These are phyloP conservation scores for Heliamphora pulchella DNA, from an alignment of 179 eudicot species.

Conservation along the genomic window DNA sequence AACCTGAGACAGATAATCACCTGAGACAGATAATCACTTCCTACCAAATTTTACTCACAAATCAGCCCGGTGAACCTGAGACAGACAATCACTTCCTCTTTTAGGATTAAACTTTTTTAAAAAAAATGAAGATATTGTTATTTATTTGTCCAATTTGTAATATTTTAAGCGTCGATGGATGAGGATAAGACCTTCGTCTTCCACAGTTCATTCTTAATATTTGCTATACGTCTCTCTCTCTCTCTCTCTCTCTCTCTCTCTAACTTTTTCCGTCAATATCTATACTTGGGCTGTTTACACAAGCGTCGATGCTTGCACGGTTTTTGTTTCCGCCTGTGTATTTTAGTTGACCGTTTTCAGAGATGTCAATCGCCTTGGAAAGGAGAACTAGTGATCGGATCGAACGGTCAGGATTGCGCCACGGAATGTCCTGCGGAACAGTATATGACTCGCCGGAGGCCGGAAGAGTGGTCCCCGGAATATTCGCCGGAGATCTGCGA, in stretches of 20 bases:
- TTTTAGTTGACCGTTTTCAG: background rate
- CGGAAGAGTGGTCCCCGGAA: background rate
- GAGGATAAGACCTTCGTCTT: conserved; percentile 23
- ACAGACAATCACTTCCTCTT: background rate
- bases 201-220: background rate
- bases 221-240: background rate
- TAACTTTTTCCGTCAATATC: background rate
- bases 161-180: conserved; percentile 9
- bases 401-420: conserved; percentile 27
- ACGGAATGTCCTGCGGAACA: conserved; percentile 16
- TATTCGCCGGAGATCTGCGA: conserved; percentile 21
- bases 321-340: background rate
- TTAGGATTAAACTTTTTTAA: no score
- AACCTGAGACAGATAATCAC: no score
- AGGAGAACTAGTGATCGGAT: conserved; percentile 21
- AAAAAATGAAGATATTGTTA: conserved; percentile 15
- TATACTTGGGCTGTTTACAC: background rate
- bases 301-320: background rate
- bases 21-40: no score
- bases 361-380: conserved; percentile 38
- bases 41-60: no score
- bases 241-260: background rate
- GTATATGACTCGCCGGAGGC: conserved; percentile 23
- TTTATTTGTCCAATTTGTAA: conserved; percentile 15
- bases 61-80: background rate